Conservation (phyloP, 139 green algal species). For the Tetradesmus obliquus region DNA sequence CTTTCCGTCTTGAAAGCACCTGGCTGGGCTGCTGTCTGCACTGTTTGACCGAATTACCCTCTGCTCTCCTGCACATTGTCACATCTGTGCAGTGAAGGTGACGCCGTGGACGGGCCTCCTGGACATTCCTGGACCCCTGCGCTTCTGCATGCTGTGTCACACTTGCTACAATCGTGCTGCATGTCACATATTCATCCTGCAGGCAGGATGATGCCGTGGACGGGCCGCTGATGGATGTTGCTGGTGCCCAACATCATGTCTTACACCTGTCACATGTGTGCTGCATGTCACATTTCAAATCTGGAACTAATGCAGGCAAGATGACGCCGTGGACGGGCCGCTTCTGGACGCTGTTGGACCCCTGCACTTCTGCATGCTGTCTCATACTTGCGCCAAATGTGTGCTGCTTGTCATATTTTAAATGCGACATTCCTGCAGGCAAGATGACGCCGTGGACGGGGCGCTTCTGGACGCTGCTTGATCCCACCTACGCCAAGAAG, state of each 20-base stretch:
- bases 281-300: no score
- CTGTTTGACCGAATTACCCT: no score
- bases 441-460: slow-evolving; percentile 90
- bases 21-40: no score
- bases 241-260: slow-evolving; percentile 78
- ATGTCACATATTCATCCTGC: background rate
- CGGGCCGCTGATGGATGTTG: slow-evolving; percentile 87
- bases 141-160: no score
- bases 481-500: slow-evolving; percentile 97
- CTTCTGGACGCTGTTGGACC: slow-evolving; percentile 93
- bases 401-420: no score
- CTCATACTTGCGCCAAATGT: background rate
- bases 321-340: slow-evolving; percentile 90
- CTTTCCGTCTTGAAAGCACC: background rate
- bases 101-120: no score
- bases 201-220: slow-evolving; percentile 84
- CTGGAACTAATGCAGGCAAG: slow-evolving; percentile 37
- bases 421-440: slow-evolving; percentile 15
- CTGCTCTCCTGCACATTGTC: no score
- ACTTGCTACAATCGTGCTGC: no score
- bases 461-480: slow-evolving; percentile 92
- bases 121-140: no score
- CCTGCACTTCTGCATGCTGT: slow-evolving; percentile 33
- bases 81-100: no score
- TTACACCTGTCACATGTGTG: no score